These are phyloP conservation scores for Colletotrichum cordylinicola DNA, from an alignment of 2,329 filamentous ascomycete genomes.

Conservation along the genomic window DNA sequence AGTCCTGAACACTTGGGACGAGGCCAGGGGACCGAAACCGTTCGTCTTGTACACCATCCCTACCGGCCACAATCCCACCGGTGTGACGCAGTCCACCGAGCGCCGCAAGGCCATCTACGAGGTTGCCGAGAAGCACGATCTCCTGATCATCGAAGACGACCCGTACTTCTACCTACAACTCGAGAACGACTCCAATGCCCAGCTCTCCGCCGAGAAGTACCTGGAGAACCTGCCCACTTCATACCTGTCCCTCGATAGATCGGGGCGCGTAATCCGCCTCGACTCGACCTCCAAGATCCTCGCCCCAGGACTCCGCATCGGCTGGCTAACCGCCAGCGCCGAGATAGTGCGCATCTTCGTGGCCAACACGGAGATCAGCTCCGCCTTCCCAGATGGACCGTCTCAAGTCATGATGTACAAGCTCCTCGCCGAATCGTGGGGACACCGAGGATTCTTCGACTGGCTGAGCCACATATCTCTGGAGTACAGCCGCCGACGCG, in stretches of 20 bases:
- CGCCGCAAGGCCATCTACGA: not conserved
- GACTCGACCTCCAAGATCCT: not conserved
- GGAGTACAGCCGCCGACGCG: not conserved
- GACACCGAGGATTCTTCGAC: not conserved
- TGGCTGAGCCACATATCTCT: not conserved
- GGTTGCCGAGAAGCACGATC: not conserved
- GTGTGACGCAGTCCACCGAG: not conserved
- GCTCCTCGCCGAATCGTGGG: not conserved
- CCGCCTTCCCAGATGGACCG: not conserved
- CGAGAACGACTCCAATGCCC: rapidly evolving
- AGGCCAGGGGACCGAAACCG: not conserved
- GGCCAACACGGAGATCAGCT: not conserved
- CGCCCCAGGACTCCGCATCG: not conserved
- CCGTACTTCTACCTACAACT: not conserved
- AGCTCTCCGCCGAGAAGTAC: not conserved
- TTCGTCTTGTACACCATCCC: not conserved
- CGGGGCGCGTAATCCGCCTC: not conserved
- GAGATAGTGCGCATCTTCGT: not conserved
- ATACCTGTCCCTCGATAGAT: not conserved
- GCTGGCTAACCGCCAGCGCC: not conserved
- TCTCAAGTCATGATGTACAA: not conserved
- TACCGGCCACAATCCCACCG: not conserved
- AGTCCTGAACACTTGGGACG: not conserved
- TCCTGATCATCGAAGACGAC: not conserved
- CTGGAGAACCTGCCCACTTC: not conserved